Evolutionary conservation across 2,329 filamentous ascomycete genomes (phyloP).

Genomic region (Tolypocladium ophioglossoides): DNA sequence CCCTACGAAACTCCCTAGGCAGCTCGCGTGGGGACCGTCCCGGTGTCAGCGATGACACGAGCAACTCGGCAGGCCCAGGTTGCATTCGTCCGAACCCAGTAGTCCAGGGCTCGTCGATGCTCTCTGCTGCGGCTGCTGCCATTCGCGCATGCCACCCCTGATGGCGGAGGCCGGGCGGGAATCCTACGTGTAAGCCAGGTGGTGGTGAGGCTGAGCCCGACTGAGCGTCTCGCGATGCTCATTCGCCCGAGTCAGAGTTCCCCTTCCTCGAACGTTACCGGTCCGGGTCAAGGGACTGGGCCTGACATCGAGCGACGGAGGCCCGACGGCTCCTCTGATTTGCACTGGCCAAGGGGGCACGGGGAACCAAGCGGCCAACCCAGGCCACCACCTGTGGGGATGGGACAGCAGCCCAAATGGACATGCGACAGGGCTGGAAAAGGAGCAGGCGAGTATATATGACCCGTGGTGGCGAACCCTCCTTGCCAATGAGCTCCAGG

Average conservation of each 20-base stretch:
- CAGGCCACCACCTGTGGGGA: constrained; percentile 2
- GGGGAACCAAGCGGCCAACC: not conserved
- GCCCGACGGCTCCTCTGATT: not conserved
- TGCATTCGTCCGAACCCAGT: not conserved
- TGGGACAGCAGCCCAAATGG: not conserved
- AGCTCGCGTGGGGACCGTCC: no score
- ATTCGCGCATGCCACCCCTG: not conserved
- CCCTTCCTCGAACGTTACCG: not conserved
- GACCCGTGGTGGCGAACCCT: not conserved
- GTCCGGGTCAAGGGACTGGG: not conserved
- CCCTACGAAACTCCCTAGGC: constrained; percentile 13
- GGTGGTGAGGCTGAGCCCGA: constrained; percentile 1
- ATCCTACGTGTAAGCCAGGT: constrained; percentile 2
- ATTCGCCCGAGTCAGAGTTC: constrained; percentile 1
- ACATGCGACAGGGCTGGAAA: not conserved
- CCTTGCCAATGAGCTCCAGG: not conserved
- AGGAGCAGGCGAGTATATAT: constrained; percentile 2
- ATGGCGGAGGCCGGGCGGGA: not conserved
- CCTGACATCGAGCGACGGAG: not conserved
- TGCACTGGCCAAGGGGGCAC: not conserved
- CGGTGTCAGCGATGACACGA: not conserved
- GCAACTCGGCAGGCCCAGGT: not conserved
- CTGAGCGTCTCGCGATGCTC: not conserved
- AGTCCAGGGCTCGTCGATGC: no score
- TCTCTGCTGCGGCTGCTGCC: not conserved